phyloP scores from a whole-genome alignment of 192 early-diverging fungal species.

The Spizellomyces sp. region DNA sequence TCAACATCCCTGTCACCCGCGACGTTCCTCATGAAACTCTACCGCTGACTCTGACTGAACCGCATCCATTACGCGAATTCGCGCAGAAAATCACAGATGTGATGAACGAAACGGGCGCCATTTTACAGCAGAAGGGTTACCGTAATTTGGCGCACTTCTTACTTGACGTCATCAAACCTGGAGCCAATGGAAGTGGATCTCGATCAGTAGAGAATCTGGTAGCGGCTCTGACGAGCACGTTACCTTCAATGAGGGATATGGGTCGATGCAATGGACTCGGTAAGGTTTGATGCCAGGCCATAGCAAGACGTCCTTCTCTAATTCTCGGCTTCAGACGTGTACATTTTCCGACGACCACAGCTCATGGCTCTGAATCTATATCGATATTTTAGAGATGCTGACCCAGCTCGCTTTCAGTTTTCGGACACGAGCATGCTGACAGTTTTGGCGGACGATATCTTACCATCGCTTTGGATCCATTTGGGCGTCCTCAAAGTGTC shows the following conservation, averaged over 20 bases:
- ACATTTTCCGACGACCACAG: conserved; percentile 80
- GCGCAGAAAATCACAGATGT: conserved; percentile 65
- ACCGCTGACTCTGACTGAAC: conserved; percentile 69
- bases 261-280: neutral
- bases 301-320: too few relatives aligned
- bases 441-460: conserved; percentile 74
- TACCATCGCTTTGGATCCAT: conserved; percentile 64
- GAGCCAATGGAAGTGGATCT: neutral
- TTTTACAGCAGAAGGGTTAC: conserved; percentile 64
- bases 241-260: conserved; percentile 73
- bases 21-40: conserved; percentile 63
- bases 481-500: conserved; percentile 15
- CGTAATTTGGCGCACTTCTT: conserved; percentile 71
- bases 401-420: conserved; percentile 64
- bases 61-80: conserved; percentile 60
- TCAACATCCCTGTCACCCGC: conserved; percentile 71
- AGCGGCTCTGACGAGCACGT: conserved; percentile 57
- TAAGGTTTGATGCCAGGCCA: too few relatives aligned
- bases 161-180: conserved; percentile 57
- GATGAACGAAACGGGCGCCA: conserved; percentile 70
- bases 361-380: conserved; percentile 67
- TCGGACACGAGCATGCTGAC: conserved; percentile 66
- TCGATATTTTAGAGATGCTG: conserved; percentile 56
- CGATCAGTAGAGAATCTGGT: conserved; percentile 59
- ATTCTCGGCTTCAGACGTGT: conserved; percentile 54